phyloP scores from a whole-genome alignment of 2,329 filamentous ascomycete genomes.

The Didymella arachidicola region DNA sequence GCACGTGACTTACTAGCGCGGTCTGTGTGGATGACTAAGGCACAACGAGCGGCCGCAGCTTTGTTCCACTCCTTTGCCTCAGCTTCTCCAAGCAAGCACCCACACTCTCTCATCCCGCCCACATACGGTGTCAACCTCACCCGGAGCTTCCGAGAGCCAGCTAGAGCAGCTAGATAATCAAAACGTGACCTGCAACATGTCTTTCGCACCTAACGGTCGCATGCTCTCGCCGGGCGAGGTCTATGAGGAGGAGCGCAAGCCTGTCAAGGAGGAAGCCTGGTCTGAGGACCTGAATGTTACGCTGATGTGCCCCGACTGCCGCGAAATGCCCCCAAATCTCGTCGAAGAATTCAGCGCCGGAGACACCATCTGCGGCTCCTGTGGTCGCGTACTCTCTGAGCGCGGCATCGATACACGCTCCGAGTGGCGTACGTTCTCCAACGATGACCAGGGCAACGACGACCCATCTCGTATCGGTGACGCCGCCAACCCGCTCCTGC shows the following conservation, averaged over 20 bases:
- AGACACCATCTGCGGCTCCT: constrained; percentile 91
- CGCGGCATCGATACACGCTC: constrained; percentile 94
- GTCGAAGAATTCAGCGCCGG: constrained; percentile 91
- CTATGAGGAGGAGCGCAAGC: constrained; percentile 48
- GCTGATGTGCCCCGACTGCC: constrained; percentile 87
- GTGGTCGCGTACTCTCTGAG: constrained; percentile 87
- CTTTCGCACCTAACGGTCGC: constrained; percentile 45
- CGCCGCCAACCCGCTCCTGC: constrained; percentile 85
- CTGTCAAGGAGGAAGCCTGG: constrained; percentile 60
- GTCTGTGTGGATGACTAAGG: constrained; percentile 14
- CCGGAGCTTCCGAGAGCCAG: constrained; percentile 23
- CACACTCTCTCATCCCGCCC: constrained; percentile 31
- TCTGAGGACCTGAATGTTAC: constrained; percentile 86
- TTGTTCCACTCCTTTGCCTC: constrained; percentile 6
- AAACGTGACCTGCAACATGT: constrained; percentile 35
- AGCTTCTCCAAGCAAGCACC: constrained; percentile 18
- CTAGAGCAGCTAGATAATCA: constrained; percentile 23
- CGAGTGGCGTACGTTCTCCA: constrained; percentile 98
- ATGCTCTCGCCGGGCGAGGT: constrained; percentile 56
- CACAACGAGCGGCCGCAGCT: constrained; percentile 2
- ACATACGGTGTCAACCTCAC: constrained; percentile 27
- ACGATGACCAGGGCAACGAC: constrained; percentile 95
- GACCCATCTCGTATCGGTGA: constrained; percentile 98
- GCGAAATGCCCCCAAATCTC: constrained; percentile 88
- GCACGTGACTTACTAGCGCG: constrained; percentile 26